A percentile compares a stretch with the other conserved stretches of the same genome.
phyloP scores from a whole-genome alignment of 306 rosid species.

The Trifolium dubium region DNA sequence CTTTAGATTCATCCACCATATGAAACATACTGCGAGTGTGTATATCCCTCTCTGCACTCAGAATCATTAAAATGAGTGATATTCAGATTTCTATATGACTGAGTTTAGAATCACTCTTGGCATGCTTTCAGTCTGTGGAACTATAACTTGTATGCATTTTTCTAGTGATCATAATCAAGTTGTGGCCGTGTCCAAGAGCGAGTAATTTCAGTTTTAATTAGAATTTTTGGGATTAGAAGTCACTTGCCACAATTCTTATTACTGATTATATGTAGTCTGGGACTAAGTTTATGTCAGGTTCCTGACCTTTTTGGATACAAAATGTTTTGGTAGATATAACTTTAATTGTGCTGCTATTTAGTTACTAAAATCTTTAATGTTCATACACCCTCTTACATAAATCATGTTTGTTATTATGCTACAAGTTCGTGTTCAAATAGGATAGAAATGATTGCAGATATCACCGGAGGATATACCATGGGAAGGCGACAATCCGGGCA shows the following conservation, averaged over 20 bases:
- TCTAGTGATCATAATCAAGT: constrained; percentile 28
- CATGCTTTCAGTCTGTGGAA: constrained; percentile 23
- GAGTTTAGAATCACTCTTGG: constrained; percentile 16
- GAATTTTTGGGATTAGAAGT: neutral
- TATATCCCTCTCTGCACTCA: too few relatives aligned
- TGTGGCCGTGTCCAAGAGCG: neutral
- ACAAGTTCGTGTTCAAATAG: constrained; percentile 16
- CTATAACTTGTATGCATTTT: neutral
- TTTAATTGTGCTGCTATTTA: neutral
- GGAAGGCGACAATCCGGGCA: constrained; percentile 69
- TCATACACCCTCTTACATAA: constrained; percentile 1
- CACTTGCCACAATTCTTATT: neutral
- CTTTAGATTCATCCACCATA: too few relatives aligned
- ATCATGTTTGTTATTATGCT: constrained; percentile 23
- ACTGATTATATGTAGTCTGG: neutral
- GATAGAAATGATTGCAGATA: constrained; percentile 55
- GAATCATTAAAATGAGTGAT: too few relatives aligned
- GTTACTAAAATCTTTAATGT: neutral
- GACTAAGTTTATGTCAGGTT: neutral
- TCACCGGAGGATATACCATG: constrained; percentile 83
- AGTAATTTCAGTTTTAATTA: neutral
- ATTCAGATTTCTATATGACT: neutral
- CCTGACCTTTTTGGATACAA: neutral
- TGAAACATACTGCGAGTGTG: too few relatives aligned
- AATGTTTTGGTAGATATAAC: neutral